Evolutionary conservation across 2,329 filamentous ascomycete species (phyloP), one percentile per base, ranked within the genome.

Genomic region (Verticillium nonalfalfae): DNA sequence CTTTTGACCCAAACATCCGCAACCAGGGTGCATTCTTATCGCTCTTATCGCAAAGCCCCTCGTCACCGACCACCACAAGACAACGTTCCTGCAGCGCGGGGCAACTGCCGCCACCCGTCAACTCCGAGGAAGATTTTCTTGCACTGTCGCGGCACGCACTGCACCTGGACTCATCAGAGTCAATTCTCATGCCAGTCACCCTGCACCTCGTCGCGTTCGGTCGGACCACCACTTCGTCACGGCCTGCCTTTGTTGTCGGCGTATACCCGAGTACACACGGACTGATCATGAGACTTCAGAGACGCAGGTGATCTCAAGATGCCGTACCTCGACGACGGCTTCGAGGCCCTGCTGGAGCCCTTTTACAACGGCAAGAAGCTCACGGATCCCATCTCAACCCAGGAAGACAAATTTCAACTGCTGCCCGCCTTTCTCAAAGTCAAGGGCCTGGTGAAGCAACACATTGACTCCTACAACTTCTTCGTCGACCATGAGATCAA

Each of bases 401-500:
- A 81, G 68, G 83, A 90, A 70, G 95, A 99, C 79, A 99, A 99
- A 81, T 97, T 94, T 86, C 97, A 98, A 74, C 82, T 99, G 52
- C 79, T 99, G 34, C 96, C 95, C 0, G 95, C 95, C n/a, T 99
- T 99, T 75, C 80, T 99, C 62, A 97, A 97, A 76, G 93, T 97
- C 70, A 99, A 99, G 77, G 93, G 93, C 61, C 81, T 97, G 61
- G 93, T 97, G 59, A 97, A 97, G 76, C 94, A 98, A 80, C 93
- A 97, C 75, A 94, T 97, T 72, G 96, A 99, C 79, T 98, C 95
- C 31, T 99, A 96, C 82, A 97, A 99, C 78, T 97, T 95, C 78
- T 98, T 99, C 69, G 90, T 97, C 67, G 92, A 99, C 68, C 90
- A 96, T 61, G 93, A 98, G 73, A 88, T 99, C 74, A 97, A 97